Base-by-base conservation (phyloP, 768 basidiomycete species). In the Lentinula raphanica region DNA sequence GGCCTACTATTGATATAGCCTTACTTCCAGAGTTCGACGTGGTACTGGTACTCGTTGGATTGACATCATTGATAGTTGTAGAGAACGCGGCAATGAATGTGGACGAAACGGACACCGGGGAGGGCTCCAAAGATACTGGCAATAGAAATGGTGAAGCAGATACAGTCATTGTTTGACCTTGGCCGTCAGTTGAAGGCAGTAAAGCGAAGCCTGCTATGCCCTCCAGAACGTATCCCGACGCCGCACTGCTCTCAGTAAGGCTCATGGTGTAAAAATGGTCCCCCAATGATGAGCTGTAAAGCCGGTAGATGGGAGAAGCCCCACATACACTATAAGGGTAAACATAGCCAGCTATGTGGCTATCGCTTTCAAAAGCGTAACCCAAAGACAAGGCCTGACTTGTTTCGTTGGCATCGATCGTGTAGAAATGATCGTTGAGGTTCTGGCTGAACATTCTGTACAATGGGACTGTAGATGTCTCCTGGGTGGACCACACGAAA, bases 191-290 rank as follows among this genome's bases (percentile, higher is more conserved):
- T 35, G 49, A 50, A 35, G 49, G 32, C 3, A 50, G 21, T 9
- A 50, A 19, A 23, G 49, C 49, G 17, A 32, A 50, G 3, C 49
- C 49, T 17, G 11, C 49, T 5, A 50, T 35, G 9, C 49, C 49
- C 32, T 50, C 49, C 9, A 50, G 9, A 13, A 50, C 31, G 4
- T 32, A 50, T 35, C 28, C 49, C 17, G 31, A 29, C 2, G 49
- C 31, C 9, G 19, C 36, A 12, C 17, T n/a, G 21, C 49, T 50
- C 32, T 50, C 49, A 19, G 49, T n/a, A 5, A 19, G 29, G 23
- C 49, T 50, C 49, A 50, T 50, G n/a, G 49, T 50, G 19, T 50
- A 50, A 35, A 50, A 35, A 31, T 50, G 49, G 32, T 50, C 49
- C 5, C 7, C 15, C 3, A 3, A 3, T 17, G 49, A 1, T 21